Base-by-base conservation (phyloP, 225 moss, liverwort and hornwort genomes). In the Thuidium tamariscinum region DNA sequence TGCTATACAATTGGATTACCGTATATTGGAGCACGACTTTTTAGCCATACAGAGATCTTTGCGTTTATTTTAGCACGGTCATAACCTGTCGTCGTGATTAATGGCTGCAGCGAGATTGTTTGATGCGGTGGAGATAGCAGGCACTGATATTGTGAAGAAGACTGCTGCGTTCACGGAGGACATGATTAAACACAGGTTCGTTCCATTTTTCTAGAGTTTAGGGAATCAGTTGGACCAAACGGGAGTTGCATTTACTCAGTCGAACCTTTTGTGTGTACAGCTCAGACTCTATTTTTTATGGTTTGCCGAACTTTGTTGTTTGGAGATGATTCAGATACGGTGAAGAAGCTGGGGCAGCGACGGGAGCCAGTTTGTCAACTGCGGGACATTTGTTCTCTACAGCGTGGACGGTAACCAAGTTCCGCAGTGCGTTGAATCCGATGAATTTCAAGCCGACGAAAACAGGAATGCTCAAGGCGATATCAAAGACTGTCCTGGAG, bases 81-180 rank as follows among this genome's bases (percentile, higher is more conserved):
- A 68, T 81, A 61, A 49, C 77, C 51, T 80, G 75, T 41, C 44
- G 56, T 83, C 37, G 30, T 85, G 56, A 66, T 85, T 42, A 73
- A 66, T 87, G 57, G 36, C 27, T 81, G 83, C 95, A 97, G 97
- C 94, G 68, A 95, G 69, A 88, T 78, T 98, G 64, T 98, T 96
- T 71, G 95, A 98, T 92, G 96, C 96, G 36, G 85, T 97, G 87
- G 98, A 98, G 83, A 84, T 80, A 56, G 95, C 94, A 39, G 96
- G 96, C 55, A 91, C 66, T 62, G 94, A 95, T 62, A 91, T 96
- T 5, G 19, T 94, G 82, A 48, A 77, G 67, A 91, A 87, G 52
- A 90, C 95, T 80, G 91, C 93, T 55, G 73, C 80, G 21, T 90
- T 87, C 36, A 93, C 93, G 36, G 44, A 93, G 23, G 90, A 93